phyloP scores from a whole-genome alignment of 257 asterid genomes.

The Asclepias syriaca region DNA sequence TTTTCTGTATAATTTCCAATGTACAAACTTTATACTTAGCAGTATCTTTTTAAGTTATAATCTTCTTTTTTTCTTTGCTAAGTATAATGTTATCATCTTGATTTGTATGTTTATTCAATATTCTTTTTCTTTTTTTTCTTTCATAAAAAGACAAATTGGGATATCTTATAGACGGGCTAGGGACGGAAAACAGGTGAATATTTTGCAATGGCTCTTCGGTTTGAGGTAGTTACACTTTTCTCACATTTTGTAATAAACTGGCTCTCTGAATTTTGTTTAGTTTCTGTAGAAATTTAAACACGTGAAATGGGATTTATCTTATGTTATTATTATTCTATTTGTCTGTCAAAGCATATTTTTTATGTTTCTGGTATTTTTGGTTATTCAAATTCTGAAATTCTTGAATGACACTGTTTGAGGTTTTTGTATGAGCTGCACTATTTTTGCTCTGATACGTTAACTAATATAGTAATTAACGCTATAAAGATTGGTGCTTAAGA shows the following conservation, averaged over 20 bases:
- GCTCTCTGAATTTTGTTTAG: not conserved
- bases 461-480: not conserved
- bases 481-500: not conserved
- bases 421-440: not conserved
- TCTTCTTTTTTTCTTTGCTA: not conserved
- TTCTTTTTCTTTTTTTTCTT: not conserved
- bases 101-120: not conserved
- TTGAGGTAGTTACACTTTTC: slow-evolving; percentile 30
- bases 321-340: not conserved
- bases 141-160: no score
- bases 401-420: not conserved
- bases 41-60: not conserved
- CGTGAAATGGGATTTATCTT: not conserved
- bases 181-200: not conserved
- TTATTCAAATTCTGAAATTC: not conserved
- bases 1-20: not conserved
- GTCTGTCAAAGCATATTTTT: not conserved
- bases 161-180: not conserved
- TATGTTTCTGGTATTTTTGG: not conserved
- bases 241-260: not conserved
- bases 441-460: not conserved
- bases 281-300: not conserved
- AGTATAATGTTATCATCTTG: not conserved
- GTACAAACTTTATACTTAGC: not conserved
- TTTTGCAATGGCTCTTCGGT: slow-evolving; percentile 38